A percentile compares a stretch with the other conserved stretches of the same genome.
Evolutionary conservation across 2,329 filamentous ascomycete species (phyloP).

Genomic region (Penicillium sp.): DNA sequence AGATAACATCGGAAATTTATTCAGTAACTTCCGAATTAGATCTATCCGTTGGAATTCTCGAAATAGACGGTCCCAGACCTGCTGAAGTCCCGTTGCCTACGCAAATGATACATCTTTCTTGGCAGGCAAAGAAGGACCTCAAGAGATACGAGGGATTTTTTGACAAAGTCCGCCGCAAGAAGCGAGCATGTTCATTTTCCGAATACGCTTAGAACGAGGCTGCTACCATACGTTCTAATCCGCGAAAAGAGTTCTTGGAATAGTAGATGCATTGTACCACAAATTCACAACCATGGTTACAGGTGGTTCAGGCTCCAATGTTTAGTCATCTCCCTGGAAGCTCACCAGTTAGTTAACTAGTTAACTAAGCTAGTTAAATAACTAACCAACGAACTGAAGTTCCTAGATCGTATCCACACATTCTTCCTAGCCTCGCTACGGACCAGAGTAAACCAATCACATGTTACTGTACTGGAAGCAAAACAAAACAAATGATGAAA

Average conservation of each 20-base stretch:
- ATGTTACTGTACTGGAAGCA: no score
- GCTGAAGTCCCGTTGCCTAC: background rate
- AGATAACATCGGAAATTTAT: background rate
- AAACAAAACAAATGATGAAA: no score
- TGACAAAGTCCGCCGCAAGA: background rate
- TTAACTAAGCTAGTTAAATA: no score
- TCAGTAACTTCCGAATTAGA: background rate
- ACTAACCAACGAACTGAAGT: no score
- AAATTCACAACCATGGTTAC: background rate
- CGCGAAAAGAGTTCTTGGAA: background rate
- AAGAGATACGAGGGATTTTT: background rate
- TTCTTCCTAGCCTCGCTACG: no score
- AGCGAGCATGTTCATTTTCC: background rate
- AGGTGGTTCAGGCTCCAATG: background rate
- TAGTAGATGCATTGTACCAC: background rate
- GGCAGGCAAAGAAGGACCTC: background rate
- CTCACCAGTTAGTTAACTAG: no score
- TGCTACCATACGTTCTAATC: background rate
- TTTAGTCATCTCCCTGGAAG: background rate
- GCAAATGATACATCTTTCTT: background rate
- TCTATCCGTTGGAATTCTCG: background rate
- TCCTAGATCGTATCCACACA: no score
- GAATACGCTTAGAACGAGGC: background rate
- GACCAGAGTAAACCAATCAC: no score
- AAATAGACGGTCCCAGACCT: background rate